A percentile compares a stretch with the other conserved stretches of the same genome.
Conservation (phyloP, 805 yeast species). For the Komagataella mondaviorum region DNA sequence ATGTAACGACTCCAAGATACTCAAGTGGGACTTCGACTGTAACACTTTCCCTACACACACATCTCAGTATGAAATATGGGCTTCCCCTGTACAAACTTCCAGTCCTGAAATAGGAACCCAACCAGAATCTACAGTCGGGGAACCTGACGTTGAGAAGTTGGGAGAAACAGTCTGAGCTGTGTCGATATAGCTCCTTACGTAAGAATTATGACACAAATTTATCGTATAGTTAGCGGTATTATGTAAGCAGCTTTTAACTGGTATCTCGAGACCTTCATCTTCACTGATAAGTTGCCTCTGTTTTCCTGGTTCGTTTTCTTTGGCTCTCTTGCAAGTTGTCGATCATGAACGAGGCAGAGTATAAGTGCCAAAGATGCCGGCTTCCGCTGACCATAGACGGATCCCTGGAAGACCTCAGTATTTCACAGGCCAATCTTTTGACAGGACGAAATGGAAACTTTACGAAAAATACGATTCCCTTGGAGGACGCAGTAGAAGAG, state of each 20-base stretch:
- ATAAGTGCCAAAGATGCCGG: slow-evolving; percentile 49
- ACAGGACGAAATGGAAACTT: slow-evolving; percentile 10
- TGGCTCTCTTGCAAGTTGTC: background rate
- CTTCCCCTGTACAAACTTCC: background rate
- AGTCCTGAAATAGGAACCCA: background rate
- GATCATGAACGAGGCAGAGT: slow-evolving; percentile 1
- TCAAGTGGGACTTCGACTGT: slow-evolving; percentile 88
- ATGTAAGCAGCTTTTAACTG: background rate
- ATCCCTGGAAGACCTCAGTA: slow-evolving; percentile 35
- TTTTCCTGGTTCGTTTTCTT: background rate
- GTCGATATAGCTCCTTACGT: background rate
- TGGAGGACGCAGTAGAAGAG: background rate
- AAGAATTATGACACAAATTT: background rate
- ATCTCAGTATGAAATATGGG: background rate
- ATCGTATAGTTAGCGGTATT: background rate
- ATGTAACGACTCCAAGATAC: slow-evolving; percentile 49
- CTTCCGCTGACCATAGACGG: slow-evolving; percentile 43
- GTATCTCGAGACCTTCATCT: background rate
- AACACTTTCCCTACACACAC: slow-evolving; percentile 26
- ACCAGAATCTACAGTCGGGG: background rate
- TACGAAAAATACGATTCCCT: background rate
- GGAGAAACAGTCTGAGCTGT: background rate
- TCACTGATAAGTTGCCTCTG: background rate
- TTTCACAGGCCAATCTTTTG: slow-evolving; percentile 42
- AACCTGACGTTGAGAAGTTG: background rate